A percentile compares a stretch with the other conserved stretches of the same genome.
These are phyloP conservation scores for Flammula alnicola DNA, from an alignment of 1,284 basidiomycete species.

Conservation along the genomic window DNA sequence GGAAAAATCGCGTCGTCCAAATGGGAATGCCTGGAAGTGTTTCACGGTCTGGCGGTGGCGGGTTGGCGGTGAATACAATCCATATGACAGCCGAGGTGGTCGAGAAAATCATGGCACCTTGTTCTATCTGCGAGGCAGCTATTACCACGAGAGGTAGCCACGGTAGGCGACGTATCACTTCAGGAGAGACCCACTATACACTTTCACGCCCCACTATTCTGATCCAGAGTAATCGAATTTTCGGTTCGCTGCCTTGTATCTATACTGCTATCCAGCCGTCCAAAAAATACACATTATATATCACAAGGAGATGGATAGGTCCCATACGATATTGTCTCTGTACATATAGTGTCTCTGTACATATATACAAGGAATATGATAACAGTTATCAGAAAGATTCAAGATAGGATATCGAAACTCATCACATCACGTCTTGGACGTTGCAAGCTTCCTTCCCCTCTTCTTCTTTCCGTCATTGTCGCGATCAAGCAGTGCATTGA, in stretches of 20 bases:
- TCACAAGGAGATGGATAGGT: no score
- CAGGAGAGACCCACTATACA: no score
- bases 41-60: conserved; percentile 56
- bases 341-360: not conserved
- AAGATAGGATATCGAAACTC: not conserved
- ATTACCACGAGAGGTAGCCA: conserved; percentile 40
- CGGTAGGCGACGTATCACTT: no score
- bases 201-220: no score
- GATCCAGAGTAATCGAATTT: no score
- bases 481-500: conserved; percentile 46
- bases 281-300: not conserved
- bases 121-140: conserved; percentile 54
- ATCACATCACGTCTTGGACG: not conserved
- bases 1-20: conserved; percentile 39
- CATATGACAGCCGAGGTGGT: conserved; percentile 43
- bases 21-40: conserved; percentile 58
- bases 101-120: conserved; percentile 54
- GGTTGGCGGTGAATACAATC: conserved; percentile 27
- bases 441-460: conserved; percentile 2
- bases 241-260: no score
- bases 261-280: no score
- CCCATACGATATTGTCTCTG: no score
- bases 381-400: not conserved
- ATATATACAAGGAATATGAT: not conserved
- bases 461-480: conserved; percentile 37